A percentile compares a stretch with the other conserved stretches of the same genome.
phyloP scores from a whole-genome alignment of 2,329 filamentous ascomycete species.

The Ophiostoma fasciatum region DNA sequence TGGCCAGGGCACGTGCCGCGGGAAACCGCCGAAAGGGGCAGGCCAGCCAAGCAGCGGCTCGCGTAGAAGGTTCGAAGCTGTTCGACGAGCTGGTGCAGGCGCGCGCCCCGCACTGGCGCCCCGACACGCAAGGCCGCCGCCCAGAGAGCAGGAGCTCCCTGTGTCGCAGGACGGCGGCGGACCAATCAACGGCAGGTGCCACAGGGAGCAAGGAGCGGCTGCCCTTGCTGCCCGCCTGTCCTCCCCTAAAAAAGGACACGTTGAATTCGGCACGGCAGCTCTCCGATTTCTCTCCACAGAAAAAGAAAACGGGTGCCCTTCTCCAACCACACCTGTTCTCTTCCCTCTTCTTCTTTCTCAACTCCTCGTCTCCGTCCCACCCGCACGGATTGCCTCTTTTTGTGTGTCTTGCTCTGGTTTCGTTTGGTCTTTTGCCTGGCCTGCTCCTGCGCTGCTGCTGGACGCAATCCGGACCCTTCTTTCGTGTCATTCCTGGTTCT shows the following conservation, averaged over 20 bases:
- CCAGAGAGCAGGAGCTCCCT: background rate
- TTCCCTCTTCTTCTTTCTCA: slow-evolving; percentile 4
- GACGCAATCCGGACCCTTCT: background rate
- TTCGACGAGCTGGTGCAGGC: too few relatives aligned
- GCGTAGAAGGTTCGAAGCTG: slow-evolving; percentile 12
- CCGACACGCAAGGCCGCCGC: too few relatives aligned
- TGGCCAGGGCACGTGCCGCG: too few relatives aligned
- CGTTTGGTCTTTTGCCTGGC: background rate
- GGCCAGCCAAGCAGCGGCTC: background rate
- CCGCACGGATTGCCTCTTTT: too few relatives aligned
- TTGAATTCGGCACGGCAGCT: too few relatives aligned
- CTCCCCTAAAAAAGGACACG: slow-evolving; percentile 15
- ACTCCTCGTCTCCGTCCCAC: slow-evolving; percentile 1
- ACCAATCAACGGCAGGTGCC: slow-evolving; percentile 4
- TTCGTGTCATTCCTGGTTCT: background rate
- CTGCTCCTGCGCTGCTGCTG: too few relatives aligned
- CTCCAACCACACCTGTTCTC: too few relatives aligned
- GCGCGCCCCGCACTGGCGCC: too few relatives aligned
- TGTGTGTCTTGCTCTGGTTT: slow-evolving; percentile 1
- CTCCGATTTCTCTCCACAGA: slow-evolving; percentile 7
- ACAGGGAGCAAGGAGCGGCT: background rate
- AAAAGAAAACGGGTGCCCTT: slow-evolving; percentile 6
- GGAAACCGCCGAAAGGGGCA: too few relatives aligned
- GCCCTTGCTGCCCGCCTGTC: too few relatives aligned
- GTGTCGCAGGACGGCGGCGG: background rate